A percentile compares a stretch with the other conserved stretches of the same genome.
These are phyloP conservation scores for Pluteus cervinus DNA, from an alignment of 768 basidiomycete genomes.

Conservation along the genomic window DNA sequence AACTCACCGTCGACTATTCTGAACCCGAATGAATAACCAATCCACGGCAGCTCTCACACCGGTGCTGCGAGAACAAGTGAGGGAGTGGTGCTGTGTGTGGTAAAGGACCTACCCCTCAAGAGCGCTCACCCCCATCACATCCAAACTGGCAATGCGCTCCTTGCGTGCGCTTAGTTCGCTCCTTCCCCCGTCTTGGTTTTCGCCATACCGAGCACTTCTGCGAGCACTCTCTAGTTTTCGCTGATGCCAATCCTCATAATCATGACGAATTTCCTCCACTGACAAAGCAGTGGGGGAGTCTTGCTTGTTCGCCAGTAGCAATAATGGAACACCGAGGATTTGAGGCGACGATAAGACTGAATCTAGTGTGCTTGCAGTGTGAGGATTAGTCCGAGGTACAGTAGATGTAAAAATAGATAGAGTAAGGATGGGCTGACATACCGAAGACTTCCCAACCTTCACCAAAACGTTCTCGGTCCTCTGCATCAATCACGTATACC, in stretches of 20 bases:
- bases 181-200: too few species aligned
- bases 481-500: constrained; percentile 91
- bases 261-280: constrained; percentile 85
- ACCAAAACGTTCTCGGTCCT: constrained; percentile 79
- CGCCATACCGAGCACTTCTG: constrained; percentile 40
- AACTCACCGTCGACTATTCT: constrained; percentile 71
- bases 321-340: constrained; percentile 83
- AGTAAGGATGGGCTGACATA: constrained; percentile 33
- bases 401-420: too few species aligned
- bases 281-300: constrained; percentile 76
- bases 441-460: constrained; percentile 99
- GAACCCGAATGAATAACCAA: constrained; percentile 92
- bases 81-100: background rate
- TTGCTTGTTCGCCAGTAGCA: constrained; percentile 96
- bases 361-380: constrained; percentile 38
- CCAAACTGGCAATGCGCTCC: constrained; percentile 66
- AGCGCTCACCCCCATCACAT: constrained; percentile 88
- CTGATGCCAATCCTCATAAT: constrained; percentile 85
- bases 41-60: constrained; percentile 88
- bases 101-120: constrained; percentile 69
- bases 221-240: constrained; percentile 65
- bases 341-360: constrained; percentile 84
- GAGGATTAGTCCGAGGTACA: constrained; percentile 1
- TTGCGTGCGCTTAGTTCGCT: constrained; percentile 37
- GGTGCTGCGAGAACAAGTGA: constrained; percentile 42